Evolutionary conservation across 2,329 filamentous ascomycete species (phyloP), one percentile per base, ranked within the genome.

Genomic region (Neofusicoccum laricinum): DNA sequence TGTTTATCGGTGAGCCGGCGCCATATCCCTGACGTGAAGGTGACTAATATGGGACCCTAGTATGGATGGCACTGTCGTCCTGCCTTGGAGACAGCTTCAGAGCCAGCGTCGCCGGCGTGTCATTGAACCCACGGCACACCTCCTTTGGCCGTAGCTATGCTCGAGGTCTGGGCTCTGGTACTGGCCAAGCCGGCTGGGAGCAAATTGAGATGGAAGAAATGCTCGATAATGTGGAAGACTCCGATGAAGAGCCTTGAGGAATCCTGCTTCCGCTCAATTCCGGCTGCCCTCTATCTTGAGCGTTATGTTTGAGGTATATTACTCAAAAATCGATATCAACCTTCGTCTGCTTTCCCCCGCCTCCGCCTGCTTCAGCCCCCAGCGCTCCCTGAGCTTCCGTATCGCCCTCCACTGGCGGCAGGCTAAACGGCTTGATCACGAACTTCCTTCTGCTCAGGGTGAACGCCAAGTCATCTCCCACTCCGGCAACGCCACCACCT

Each of bases 401-500:
- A 68, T 93, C 92, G 1, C 90, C 92, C 63, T 93, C 91, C 45
- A 94, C 82, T 0, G 95, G 95, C 30, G 95, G 95, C 48, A 99
- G 81, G 74, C 90, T 95, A 77, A 93, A 97, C 0, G 93, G 92
- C 71, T 89, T 91, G 68, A 99, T 92, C 43, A 92, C 85, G 69
- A 99, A 87, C 59, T 92, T 93, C 70, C 86, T 88, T 71, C 92
- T 84, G 75, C 92, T 97, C 59, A 99, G 79, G 66, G 88, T 93
- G 76, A 99, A 99, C 4, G 93, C 93, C 77, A 97, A 85, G 77
- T 97, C 93, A 72, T 96, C 91, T 25, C 91, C 88, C 62, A 89
- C 84, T 67, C 87, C 78, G 32, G 80, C 79, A 1, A 76, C 88
- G 65, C 86, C 86, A 43, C 85, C 82, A 10, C 87, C 89, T 14